Evolutionary conservation across 805 yeast species (phyloP).

Genomic region (Schizosaccharomyces lindneri): DNA sequence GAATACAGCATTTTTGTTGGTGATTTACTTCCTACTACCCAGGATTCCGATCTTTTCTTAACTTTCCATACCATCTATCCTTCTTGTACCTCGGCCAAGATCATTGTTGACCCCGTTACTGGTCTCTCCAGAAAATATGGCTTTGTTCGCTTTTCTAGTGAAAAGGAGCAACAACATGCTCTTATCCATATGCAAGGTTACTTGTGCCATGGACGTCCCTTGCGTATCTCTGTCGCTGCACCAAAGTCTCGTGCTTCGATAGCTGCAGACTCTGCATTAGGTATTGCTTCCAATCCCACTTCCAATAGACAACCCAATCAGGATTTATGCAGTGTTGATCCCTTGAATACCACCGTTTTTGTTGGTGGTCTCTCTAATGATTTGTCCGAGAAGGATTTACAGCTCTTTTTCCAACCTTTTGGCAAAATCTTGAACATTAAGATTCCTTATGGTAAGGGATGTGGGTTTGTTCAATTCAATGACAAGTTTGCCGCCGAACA

Average conservation of each 20-base stretch:
- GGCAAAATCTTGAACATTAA: constrained; percentile 58
- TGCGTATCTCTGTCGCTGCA: constrained; percentile 49
- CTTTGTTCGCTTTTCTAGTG: constrained; percentile 50
- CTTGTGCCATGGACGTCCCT: constrained; percentile 44
- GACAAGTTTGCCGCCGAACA: constrained; percentile 61
- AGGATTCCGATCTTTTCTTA: constrained; percentile 41
- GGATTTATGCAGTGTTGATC: constrained; percentile 31
- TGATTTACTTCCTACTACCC: constrained; percentile 50
- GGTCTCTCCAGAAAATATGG: constrained; percentile 67
- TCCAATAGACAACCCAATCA: constrained; percentile 18
- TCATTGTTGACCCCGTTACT: constrained; percentile 50
- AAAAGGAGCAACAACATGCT: constrained; percentile 46
- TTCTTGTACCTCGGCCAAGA: constrained; percentile 49
- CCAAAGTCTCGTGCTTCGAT: constrained; percentile 19
- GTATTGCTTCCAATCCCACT: neutral
- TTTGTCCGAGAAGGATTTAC: constrained; percentile 37
- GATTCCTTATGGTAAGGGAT: constrained; percentile 57
- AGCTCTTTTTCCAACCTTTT: constrained; percentile 34
- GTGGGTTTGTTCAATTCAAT: constrained; percentile 70
- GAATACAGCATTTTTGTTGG: constrained; percentile 67
- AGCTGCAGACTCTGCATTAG: constrained; percentile 8
- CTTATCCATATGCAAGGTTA: constrained; percentile 62
- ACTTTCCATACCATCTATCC: constrained; percentile 46
- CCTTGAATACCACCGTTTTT: constrained; percentile 52
- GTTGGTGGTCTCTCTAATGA: constrained; percentile 38